Conservation (phyloP, 2,329 filamentous ascomycete species). For the Diaporthe australafricana region DNA sequence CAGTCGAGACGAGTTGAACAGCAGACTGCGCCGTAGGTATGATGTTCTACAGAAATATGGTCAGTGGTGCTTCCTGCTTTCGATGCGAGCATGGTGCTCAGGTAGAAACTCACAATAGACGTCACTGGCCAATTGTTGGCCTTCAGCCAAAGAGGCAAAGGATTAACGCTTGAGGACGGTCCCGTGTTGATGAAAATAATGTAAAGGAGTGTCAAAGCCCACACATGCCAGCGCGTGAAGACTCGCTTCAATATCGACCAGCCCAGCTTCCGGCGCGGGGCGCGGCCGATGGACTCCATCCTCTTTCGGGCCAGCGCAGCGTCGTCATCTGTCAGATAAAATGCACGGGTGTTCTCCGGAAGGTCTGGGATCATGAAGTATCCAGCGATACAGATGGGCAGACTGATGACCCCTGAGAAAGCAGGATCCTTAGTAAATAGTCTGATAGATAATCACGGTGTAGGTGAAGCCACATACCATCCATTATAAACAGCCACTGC, state of each 20-base stretch:
- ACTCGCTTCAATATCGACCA: conserved; percentile 40
- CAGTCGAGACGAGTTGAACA: conserved; percentile 59
- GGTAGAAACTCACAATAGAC: conserved; percentile 54
- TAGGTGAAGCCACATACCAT: conserved; percentile 43
- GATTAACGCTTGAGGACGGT: conserved; percentile 48
- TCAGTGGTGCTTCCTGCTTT: background rate
- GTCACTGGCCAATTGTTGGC: conserved; percentile 55
- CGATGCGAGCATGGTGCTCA: background rate
- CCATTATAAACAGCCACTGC: conserved; percentile 61
- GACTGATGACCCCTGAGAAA: conserved; percentile 42
- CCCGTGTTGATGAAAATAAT: conserved; percentile 52
- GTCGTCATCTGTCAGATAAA: conserved; percentile 45
- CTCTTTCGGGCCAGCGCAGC: conserved; percentile 44
- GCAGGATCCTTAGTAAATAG: too few relatives aligned
- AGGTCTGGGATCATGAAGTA: conserved; percentile 49
- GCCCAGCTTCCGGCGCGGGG: conserved; percentile 47
- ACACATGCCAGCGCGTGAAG: conserved; percentile 50
- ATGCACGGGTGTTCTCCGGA: conserved; percentile 42
- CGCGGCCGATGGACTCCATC: conserved; percentile 46
- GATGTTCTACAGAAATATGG: conserved; percentile 49
- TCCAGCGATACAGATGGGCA: conserved; percentile 47
- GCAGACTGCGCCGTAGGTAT: conserved; percentile 57
- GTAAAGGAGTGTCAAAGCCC: conserved; percentile 50
- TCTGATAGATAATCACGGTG: too few relatives aligned
- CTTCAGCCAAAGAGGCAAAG: conserved; percentile 55